Evolutionary conservation across 306 rosid genomes (phyloP), one percentile per base, ranked within the genome.

Genomic region (Prunus persica): DNA sequence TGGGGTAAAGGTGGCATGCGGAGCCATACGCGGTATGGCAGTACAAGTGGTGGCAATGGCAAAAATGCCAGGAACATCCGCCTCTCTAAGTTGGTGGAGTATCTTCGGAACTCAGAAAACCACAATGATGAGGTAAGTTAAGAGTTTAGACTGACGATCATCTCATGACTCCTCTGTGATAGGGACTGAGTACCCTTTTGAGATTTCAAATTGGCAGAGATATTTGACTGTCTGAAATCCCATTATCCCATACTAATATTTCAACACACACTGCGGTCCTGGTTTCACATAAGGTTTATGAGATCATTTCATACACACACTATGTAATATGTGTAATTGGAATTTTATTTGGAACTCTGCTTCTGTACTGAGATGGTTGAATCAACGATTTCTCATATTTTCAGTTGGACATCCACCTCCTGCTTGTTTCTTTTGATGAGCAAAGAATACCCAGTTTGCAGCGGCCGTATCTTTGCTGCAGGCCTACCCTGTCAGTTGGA

Each of bases 1-100:
- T 93, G 94, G 94, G 97, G 94, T 2, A 87, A 84, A 80, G 87
- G 90, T 78, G 90, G 91, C 66, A 80, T 84, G 71, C 88, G 91
- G 45, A 89, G 92, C 76, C 83, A 91, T 85, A 85, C 86, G 50
- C 80, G 89, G 65, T 82, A 82, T 83, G 89, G 91, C n/a, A 69
- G 84, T 81, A 76, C 66, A 47, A 78, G 77, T 79, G 79, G 81
- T 64, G 83, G 83, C 64, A 85, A 78, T 78, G 92, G 84, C 20
- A 84, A 89, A 84, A 89, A 65, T 80, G 67, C 86, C 60, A 84
- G 78, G 81, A 83, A 66, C 73, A 84, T 49, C 76, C 97, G 93
- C 74, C 19, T 82, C 46, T 80, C 89, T 27, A 91, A 67, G 81
- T 65, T 93, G 82, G 82, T 79, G 41, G 93, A 91, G 72, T 75